A percentile compares a stretch with the other conserved stretches of the same genome.
Conservation (phyloP, 805 yeast species). For the Metschnikowia henanensis region DNA sequence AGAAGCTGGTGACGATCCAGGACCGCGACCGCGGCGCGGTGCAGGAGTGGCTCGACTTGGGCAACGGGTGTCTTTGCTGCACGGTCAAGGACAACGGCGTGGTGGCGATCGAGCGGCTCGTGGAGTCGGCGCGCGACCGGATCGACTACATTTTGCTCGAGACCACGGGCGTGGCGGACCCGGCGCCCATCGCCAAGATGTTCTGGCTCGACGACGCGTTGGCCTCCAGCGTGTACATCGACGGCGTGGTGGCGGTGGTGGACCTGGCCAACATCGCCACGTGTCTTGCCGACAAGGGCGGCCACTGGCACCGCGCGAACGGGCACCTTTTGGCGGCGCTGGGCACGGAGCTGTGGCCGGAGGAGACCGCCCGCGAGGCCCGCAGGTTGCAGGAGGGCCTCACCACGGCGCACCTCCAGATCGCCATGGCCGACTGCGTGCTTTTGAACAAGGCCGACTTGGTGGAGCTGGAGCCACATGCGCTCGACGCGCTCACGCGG, state of each 20-base stretch:
- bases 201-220: conserved; percentile 96
- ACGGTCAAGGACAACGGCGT: conserved; percentile 96
- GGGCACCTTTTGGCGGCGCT: conserved; percentile 25
- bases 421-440: conserved; percentile 85
- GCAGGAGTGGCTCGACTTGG: conserved; percentile 95
- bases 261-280: conserved; percentile 67
- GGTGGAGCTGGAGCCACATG: conserved; percentile 22
- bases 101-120: conserved; percentile 85
- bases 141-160: conserved; percentile 92
- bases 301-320: conserved; percentile 60
- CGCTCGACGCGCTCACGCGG: conserved; percentile 31
- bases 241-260: conserved; percentile 87
- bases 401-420: conserved; percentile 86
- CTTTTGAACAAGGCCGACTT: conserved; percentile 78
- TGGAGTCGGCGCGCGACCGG: conserved; percentile 64
- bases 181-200: conserved; percentile 96
- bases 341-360: conserved; percentile 21
- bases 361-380: conserved; percentile 33
- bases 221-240: conserved; percentile 80
- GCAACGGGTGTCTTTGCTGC: conserved; percentile 96
- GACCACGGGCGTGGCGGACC: conserved; percentile 97
- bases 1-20: conserved; percentile 75
- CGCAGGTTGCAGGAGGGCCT: conserved; percentile 42
- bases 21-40: conserved; percentile 49
- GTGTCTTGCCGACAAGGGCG: conserved; percentile 70